Evolutionary conservation across 2,329 filamentous ascomycete species (phyloP), one percentile per base, ranked within the genome.

Genomic region (Colletotrichum lentis): DNA sequence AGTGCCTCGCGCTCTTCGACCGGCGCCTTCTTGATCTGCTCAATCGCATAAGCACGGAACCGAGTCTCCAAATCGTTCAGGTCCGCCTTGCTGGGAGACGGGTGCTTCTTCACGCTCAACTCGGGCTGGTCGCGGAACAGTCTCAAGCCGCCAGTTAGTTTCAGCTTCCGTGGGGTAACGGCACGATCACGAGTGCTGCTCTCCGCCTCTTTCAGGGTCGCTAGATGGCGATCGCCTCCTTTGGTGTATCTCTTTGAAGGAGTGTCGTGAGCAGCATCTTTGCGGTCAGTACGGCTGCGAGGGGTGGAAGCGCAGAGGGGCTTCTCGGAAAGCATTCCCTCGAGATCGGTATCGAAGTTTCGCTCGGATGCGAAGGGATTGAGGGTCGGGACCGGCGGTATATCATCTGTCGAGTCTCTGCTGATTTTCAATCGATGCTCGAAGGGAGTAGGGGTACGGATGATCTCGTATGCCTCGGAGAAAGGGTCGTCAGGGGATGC

Each of bases 71-170:
- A 72, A n/a, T 77, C 72, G 56, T 81, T 76, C 24, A 83, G 72
- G 11, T 76, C 77, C 37, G 75, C 73, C 65, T 82, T 82, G 73
- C 78, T 81, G 2, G 81, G 81, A 2, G 81, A 83, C 6, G 81
- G 81, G 46, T 83, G 81, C 64, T 83, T 83, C 74, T 83, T 83
- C 18, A 27, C 64, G 18, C 11, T 53, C 12, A 58, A 12, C 2
- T 65, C 56, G 6, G 27, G 22, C 22, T 63, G 53, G 27, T 67
- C 53, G 27, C 55, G 58, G 24, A 52, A 61, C 20, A 69, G n/a
- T 37, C 46, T 57, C 35, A 57, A 35, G 37, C 54, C 49, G 22
- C 57, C 49, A 3, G 44, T 37, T 5, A 62, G 50, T 44, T 41
- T 68, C 35, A 68, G 50, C 47, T 65, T 68, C 5, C 35, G 55